Conservation (phyloP, 2,329 filamentous ascomycete genomes). For the Byssothecium circinans region DNA sequence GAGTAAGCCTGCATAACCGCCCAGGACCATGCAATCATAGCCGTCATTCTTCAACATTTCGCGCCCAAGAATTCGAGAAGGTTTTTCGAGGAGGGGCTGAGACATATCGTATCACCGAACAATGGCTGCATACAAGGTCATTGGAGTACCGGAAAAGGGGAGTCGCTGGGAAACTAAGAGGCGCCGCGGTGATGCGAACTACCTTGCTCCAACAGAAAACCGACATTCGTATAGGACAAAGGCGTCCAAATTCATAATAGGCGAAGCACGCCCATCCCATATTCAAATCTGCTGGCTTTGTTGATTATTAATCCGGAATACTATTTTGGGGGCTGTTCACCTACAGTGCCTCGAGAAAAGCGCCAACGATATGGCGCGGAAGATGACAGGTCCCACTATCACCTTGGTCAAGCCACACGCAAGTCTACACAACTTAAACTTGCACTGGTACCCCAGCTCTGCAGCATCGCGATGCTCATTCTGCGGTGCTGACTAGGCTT, state of each 20-base stretch:
- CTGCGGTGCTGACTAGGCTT: no score
- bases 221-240: no score
- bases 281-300: background rate
- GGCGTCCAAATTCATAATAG: no score
- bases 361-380: background rate
- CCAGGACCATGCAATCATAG: no score
- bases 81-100: background rate
- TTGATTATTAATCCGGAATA: background rate
- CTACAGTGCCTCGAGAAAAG: background rate
- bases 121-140: no score
- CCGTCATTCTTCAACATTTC: no score
- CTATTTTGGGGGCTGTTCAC: background rate
- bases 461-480: background rate
- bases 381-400: background rate
- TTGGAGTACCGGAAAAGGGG: no score
- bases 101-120: background rate
- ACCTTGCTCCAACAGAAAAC: no score
- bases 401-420: background rate
- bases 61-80: no score
- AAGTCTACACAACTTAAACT: background rate
- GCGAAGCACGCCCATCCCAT: background rate
- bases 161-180: no score
- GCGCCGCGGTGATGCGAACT: no score
- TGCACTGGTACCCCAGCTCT: background rate
- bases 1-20: no score